Conservation (phyloP, 257 asterid genomes). For the Verbena officinalis region DNA sequence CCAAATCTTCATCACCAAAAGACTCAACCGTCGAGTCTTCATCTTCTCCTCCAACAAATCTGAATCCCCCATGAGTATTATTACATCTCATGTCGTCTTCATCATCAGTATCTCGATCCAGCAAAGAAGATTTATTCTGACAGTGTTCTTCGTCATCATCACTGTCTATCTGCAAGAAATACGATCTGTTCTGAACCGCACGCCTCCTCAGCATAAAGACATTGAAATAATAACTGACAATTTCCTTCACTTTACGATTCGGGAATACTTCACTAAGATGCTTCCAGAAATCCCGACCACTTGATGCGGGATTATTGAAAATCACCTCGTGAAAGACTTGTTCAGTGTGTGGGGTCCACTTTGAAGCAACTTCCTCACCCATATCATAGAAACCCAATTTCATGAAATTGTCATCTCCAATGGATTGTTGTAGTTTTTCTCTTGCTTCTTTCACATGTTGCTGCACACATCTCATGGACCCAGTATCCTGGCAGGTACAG, state of each 20-base stretch:
- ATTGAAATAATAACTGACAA: slow-evolving; percentile 77
- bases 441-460: slow-evolving; percentile 65
- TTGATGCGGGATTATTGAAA: slow-evolving; percentile 48
- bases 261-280: slow-evolving; percentile 54
- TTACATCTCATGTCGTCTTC: slow-evolving; percentile 38
- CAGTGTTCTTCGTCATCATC: slow-evolving; percentile 62
- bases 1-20: slow-evolving; percentile 34
- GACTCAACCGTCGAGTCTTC: slow-evolving; percentile 45
- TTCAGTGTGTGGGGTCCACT: slow-evolving; percentile 67
- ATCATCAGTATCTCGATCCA: slow-evolving; percentile 52
- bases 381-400: slow-evolving; percentile 61
- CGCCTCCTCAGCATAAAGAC: slow-evolving; percentile 71
- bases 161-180: slow-evolving; percentile 59
- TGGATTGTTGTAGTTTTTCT: slow-evolving; percentile 43
- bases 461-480: slow-evolving; percentile 69
- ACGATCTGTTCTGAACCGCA: slow-evolving; percentile 62
- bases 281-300: slow-evolving; percentile 65
- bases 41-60: slow-evolving; percentile 36
- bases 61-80: slow-evolving; percentile 25
- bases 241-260: slow-evolving; percentile 50
- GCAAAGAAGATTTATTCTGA: slow-evolving; percentile 39
- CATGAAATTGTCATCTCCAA: slow-evolving; percentile 52
- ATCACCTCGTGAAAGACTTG: slow-evolving; percentile 55
- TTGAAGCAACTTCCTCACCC: slow-evolving; percentile 68
- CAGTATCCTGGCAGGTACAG: slow-evolving; percentile 58